These are phyloP conservation scores for Pseudopyricularia cyperi DNA, from an alignment of 2,329 filamentous ascomycete species.

Conservation along the genomic window DNA sequence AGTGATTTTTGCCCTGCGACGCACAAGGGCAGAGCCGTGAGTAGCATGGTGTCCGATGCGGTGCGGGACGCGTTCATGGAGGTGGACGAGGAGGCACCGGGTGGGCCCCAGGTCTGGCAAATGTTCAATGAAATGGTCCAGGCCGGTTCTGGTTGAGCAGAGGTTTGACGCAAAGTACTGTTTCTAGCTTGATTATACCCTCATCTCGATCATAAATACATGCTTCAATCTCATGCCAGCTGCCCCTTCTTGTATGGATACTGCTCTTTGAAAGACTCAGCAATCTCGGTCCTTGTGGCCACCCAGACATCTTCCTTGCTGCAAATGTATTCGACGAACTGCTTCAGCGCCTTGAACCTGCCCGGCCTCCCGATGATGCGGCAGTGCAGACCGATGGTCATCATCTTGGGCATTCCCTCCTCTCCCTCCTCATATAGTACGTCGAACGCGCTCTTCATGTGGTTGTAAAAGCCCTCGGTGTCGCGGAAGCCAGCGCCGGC, in stretches of 20 bases:
- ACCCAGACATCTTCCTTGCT: constrained; percentile 41
- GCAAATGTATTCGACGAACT: constrained; percentile 39
- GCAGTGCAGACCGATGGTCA: constrained; percentile 41
- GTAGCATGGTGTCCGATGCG: constrained; percentile 7
- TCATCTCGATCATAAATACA: neutral
- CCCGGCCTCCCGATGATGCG: constrained; percentile 38
- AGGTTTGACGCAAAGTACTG: neutral
- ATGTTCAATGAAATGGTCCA: constrained; percentile 16
- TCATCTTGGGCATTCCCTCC: constrained; percentile 38
- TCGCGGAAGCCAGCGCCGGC: constrained; percentile 13
- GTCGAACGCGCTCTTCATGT: constrained; percentile 39
- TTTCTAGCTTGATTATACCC: neutral
- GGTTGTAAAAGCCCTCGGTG: constrained; percentile 23
- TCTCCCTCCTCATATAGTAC: constrained; percentile 37
- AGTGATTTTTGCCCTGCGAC: neutral
- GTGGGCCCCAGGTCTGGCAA: constrained; percentile 14
- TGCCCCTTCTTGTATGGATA: constrained; percentile 19
- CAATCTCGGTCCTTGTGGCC: constrained; percentile 37
- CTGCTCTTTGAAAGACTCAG: constrained; percentile 30
- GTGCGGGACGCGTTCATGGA: constrained; percentile 16
- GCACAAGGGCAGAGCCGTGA: neutral
- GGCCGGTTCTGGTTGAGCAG: constrained; percentile 2
- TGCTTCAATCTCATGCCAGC: neutral
- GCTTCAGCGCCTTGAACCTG: constrained; percentile 33
- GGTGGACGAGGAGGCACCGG: constrained; percentile 15